Base-by-base conservation (phyloP, 768 basidiomycete species). In the Kwoniella shandongensis region DNA sequence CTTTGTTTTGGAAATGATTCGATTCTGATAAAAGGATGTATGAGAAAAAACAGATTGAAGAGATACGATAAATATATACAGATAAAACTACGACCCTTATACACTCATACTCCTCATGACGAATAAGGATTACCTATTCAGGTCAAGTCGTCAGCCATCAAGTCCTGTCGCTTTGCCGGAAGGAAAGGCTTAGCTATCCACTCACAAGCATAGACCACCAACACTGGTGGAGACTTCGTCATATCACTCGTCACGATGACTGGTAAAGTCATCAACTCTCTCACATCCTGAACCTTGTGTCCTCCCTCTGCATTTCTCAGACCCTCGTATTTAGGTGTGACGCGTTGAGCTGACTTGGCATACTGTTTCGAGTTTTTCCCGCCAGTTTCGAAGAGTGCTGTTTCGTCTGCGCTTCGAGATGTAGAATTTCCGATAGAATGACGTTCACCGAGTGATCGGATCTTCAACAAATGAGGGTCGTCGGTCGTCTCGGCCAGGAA, bases 401-500 rank as follows among this genome's bases (percentile, higher is more conserved):
- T 90, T 56, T 91, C 91, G 49, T 91, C 85, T 39, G 87, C 84
- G 38, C 88, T 87, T 55, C 88, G 85, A 42, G 89, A 89, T 2
- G 84, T 84, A 5, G 89, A 88, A 13, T 44, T 26, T 39, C 45
- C 54, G 15, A 39, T 47, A 12, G 46, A 20, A 65, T 92, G 89
- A 61, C 89, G 88, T 75, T 93, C 91, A 0, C 89, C 90, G 63
- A 88, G 89, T 77, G 89, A 86, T 72, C 91, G 90, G 65, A 99
- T 88, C 79, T 91, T 91, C 81, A 88, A 88, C 62, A 99, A 79
- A 72, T 97, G 92, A 69, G 92, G 90, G 72, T 99, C 94, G 67
- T 97, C 91, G 67, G 89, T 90, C 75, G 91, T 89, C 78, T 92
- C 91, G 20, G 91, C 91, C 44, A 99, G 81, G 88, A 88, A 99